Evolutionary conservation across 2,329 filamentous ascomycete species (phyloP), one percentile per base, ranked within the genome.

Genomic region (Calonectria fujianensis): DNA sequence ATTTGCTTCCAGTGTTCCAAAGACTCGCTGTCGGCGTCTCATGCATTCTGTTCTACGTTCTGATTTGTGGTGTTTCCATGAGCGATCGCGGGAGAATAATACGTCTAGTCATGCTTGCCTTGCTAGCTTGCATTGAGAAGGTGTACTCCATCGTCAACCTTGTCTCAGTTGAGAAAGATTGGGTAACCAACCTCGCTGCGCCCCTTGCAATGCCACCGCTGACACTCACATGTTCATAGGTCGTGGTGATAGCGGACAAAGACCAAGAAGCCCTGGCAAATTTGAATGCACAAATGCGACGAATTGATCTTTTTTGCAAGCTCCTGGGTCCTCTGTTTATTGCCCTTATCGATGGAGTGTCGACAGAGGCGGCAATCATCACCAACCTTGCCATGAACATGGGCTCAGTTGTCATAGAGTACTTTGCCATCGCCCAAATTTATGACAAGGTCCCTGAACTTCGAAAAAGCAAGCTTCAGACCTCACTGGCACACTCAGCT

Each of bases 111-210:
- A 37, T 82, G 0, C 69, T 87, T 7, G 86, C 89, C 0, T 39
- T 90, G 0, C 83, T 94, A 24, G 92, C 92, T 1, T 93, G 93
- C 71, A 80, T 93, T 0, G 94, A 95, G 83, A 95, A 95, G 82
- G 82, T 94, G 16, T 88, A 87, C 37, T 88, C 91, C 1, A 87
- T 92, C 8, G 87, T 91, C 80, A 95, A 94, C 81, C 87, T 90
- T 1, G 89, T 95, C 1, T 87, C 93, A 0, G 88, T 95, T 0
- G 93, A 95, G 82, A 87, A 91, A 77, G 94, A 95, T 79, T 95
- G 93, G 93, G 88, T 91, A 76, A 29, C 79, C 51, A 31, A 39
- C 9, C 3, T 24, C 20, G 35, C 4, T 16, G 1, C 7, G 27
- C 14, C 4, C n/a, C 10, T 16, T 6, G 6, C n/a, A 18, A n/a